Evolutionary conservation across 371 early-diverging fungal species (phyloP).

Genomic region (Mortierella sp.): DNA sequence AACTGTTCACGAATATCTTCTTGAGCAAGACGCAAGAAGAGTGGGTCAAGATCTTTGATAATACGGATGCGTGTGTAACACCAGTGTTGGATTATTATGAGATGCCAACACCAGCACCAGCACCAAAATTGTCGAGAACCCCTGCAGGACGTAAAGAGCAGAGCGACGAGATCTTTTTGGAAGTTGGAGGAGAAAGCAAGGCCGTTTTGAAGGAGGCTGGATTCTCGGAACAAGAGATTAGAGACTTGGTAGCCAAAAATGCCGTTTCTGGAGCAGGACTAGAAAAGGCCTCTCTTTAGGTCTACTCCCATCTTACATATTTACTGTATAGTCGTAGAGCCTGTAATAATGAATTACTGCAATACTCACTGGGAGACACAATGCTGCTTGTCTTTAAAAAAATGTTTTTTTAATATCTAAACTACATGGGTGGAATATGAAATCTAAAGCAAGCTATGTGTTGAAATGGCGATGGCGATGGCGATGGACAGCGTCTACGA

Average conservation of each 20-base stretch:
- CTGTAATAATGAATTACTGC: no score
- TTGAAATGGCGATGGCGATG: no score
- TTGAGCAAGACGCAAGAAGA: slow-evolving; percentile 71
- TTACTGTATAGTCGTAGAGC: neutral
- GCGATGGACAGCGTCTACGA: neutral
- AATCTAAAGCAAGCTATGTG: no score
- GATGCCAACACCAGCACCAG: slow-evolving; percentile 66
- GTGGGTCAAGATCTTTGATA: slow-evolving; percentile 76
- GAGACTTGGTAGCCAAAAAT: slow-evolving; percentile 43
- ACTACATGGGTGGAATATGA: slow-evolving; percentile 1
- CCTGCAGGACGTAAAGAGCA: slow-evolving; percentile 58
- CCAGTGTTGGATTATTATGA: slow-evolving; percentile 73
- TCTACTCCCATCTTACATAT: neutral
- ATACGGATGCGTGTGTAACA: slow-evolving; percentile 80
- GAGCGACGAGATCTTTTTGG: slow-evolving; percentile 56
- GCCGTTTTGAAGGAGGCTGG: slow-evolving; percentile 70
- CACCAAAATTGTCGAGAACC: slow-evolving; percentile 72
- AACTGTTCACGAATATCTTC: slow-evolving; percentile 65
- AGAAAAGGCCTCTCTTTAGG: slow-evolving; percentile 41
- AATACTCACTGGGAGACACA: no score
- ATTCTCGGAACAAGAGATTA: slow-evolving; percentile 57
- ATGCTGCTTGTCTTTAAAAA: no score
- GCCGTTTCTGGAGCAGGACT: slow-evolving; percentile 45
- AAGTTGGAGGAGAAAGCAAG: slow-evolving; percentile 67
- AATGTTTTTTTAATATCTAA: neutral